phyloP scores from a whole-genome alignment of 1,284 basidiomycete genomes.

The Trichosporon sp. region DNA sequence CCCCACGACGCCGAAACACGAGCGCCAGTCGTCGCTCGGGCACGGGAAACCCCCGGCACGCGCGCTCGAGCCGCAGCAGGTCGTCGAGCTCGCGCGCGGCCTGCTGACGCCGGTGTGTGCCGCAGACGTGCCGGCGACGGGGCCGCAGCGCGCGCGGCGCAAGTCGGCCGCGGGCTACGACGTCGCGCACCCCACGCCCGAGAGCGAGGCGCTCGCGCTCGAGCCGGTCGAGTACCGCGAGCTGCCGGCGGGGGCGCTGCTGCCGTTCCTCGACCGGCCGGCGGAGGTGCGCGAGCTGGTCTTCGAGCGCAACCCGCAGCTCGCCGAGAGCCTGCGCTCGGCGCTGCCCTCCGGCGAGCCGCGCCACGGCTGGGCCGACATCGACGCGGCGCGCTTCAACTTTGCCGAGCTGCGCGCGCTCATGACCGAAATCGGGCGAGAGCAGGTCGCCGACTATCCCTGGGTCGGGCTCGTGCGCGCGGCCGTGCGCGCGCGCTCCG shows the following conservation, averaged over 20 bases:
- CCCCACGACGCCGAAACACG: background rate
- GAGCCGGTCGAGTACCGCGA: conserved; percentile 49
- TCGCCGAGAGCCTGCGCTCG: conserved; percentile 37
- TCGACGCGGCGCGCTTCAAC: conserved; percentile 39
- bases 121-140: conserved; percentile 26
- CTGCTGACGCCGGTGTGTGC: conserved; percentile 38
- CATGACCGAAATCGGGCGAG: conserved; percentile 32
- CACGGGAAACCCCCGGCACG: conserved; percentile 15
- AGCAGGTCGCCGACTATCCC: conserved; percentile 42
- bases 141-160: conserved; percentile 33
- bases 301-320: conserved; percentile 32
- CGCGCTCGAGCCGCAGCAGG: conserved; percentile 39
- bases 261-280: conserved; percentile 45
- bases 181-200: background rate
- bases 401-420: conserved; percentile 45
- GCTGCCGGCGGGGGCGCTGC: conserved; percentile 41
- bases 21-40: background rate
- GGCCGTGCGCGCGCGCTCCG: conserved; percentile 34
- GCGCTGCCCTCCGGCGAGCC: conserved; percentile 37
- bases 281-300: conserved; percentile 41
- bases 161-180: conserved; percentile 23
- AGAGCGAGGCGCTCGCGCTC: conserved; percentile 34
- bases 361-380: conserved; percentile 35
- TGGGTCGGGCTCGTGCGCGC: conserved; percentile 43
- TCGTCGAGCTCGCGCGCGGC: conserved; percentile 39